A percentile compares a stretch with the other conserved stretches of the same genome.
These are phyloP conservation scores for Rhizopus stolonifer DNA, from an alignment of 371 early-diverging fungal genomes.

Conservation along the genomic window DNA sequence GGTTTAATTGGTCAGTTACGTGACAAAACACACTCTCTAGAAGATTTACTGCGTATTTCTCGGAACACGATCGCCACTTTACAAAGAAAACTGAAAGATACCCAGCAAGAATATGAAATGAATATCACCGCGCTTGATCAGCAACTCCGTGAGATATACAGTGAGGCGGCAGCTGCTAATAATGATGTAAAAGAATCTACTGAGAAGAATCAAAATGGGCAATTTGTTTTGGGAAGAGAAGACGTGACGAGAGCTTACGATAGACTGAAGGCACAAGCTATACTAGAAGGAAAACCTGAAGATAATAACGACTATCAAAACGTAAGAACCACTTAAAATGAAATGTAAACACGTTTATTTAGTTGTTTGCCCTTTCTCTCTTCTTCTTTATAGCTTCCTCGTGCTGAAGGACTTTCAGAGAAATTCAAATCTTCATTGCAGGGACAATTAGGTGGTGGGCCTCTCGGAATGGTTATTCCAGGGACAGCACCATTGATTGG, in stretches of 20 bases:
- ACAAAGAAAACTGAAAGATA: conserved; percentile 68
- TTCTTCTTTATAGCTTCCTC: conserved; percentile 26
- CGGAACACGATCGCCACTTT: conserved; percentile 78
- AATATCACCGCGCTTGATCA: conserved; percentile 70
- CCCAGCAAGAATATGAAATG: conserved; percentile 64
- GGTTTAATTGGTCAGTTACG: conserved; percentile 75
- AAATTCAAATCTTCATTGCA: conserved; percentile 37
- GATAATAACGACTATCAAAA: conserved; percentile 17
- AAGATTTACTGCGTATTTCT: conserved; percentile 78
- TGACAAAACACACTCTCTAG: conserved; percentile 73
- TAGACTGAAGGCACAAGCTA: conserved; percentile 44
- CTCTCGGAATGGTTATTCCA: conserved; percentile 43
- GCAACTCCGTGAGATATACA: conserved; percentile 67
- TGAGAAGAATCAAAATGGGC: conserved; percentile 33
- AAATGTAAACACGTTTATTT: neutral
- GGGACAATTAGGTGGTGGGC: conserved; percentile 35
- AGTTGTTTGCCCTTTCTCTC: neutral
- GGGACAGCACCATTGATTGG: conserved; percentile 47
- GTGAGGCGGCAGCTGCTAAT: conserved; percentile 60
- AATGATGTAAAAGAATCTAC: conserved; percentile 23
- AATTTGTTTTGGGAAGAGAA: conserved; percentile 29
- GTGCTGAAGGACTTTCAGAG: conserved; percentile 45
- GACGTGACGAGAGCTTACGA: conserved; percentile 42
- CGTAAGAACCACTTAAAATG: neutral
- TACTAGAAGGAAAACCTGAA: conserved; percentile 40